Evolutionary conservation across 371 early-diverging fungal genomes (phyloP).

Genomic region (Catenaria anguillulae): DNA sequence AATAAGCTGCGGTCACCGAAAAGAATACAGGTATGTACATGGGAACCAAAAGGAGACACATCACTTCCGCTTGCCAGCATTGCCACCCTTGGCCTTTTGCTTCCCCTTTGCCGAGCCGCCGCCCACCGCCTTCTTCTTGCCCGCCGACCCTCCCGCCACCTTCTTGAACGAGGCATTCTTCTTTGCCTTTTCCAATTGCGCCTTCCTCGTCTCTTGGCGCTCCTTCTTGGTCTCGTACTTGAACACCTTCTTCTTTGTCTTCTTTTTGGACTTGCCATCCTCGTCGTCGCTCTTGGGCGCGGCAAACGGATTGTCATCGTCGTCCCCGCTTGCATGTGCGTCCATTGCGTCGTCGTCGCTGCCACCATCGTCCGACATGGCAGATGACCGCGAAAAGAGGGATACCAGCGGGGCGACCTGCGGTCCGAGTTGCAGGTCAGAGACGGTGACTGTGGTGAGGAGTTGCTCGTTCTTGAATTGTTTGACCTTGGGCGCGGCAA

Average conservation of each 20-base stretch:
- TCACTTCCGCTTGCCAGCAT: too few relatives aligned
- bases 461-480: background rate
- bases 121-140: too few relatives aligned
- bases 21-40: too few relatives aligned
- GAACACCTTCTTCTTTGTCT: background rate
- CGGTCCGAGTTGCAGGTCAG: background rate
- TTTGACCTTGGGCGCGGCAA: too few relatives aligned
- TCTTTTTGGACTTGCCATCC: background rate
- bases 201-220: background rate
- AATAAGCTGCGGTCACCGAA: too few relatives aligned
- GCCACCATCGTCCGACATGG: background rate
- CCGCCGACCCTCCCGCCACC: too few relatives aligned
- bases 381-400: background rate
- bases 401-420: background rate
- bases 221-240: conserved; percentile 1
- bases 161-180: too few relatives aligned
- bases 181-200: background rate
- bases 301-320: background rate
- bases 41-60: too few relatives aligned
- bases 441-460: background rate
- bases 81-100: too few relatives aligned
- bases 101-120: too few relatives aligned
- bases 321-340: background rate
- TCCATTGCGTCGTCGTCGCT: background rate
- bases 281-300: background rate